Base-by-base conservation (phyloP, 352 stramenopile genomes). In the Phytophthora sp. region DNA sequence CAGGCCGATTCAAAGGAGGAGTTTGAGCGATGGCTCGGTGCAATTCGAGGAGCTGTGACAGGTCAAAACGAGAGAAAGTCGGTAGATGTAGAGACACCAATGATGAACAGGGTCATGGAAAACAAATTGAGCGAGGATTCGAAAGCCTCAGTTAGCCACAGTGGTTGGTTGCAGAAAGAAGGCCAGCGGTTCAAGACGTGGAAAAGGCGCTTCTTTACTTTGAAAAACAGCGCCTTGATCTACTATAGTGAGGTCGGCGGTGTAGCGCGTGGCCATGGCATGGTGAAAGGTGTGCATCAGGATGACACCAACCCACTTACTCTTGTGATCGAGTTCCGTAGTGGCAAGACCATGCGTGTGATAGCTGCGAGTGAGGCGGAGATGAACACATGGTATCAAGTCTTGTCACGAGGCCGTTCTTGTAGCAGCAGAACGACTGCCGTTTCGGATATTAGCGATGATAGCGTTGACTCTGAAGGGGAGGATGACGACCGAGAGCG, bases 121-220 rank as follows among this genome's bases (percentile, higher is more conserved):
- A 64, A 18, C 7, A 46, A 50, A 56, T 57, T 42, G n/a, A 66
- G 39, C 52, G 44, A 57, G 7, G 66, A 82, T 18, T 59, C 67
- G 9, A 75, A 73, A 53, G 35, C 35, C 1, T 59, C 54, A 11
- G 39, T 56, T 26, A 61, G 60, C 12, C 70, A 84, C 54, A 91
- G 77, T 61, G 86, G 86, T 1, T 94, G 84, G 83, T 71, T 94
- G 18, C 76, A 90, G 62, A 92, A 91, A 52, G 86, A 94, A 73
- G 84, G 86, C 0, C 78, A 84, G 29, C 73, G 69, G 2, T 89
- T 91, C 63, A 91, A 89, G 77, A 92, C 77, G 7, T 94, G 86
- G 86, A 94, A 91, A 63, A 66, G 60, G 16, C 76, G 84, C 3
- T 94, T 86, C 55, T 94, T 94, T 36, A 89, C 82, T 9, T 63